Evolutionary conservation across 2,329 filamentous ascomycete species (phyloP).

Genomic region (Claviceps capensis): DNA sequence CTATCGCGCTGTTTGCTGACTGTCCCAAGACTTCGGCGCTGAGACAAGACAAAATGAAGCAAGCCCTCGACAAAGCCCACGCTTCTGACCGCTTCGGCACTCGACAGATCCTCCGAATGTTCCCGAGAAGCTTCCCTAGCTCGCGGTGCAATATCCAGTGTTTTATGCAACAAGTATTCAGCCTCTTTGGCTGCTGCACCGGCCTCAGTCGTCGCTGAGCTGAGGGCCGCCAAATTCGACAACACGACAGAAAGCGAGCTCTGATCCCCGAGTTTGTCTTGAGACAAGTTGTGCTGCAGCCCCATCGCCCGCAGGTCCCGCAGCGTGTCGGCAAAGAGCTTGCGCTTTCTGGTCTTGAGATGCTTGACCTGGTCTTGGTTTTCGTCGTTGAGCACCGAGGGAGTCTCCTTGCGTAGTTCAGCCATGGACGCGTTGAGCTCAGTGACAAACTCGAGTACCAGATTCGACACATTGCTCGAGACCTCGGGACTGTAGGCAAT

Average conservation of each 20-base stretch:
- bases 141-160: slow-evolving; percentile 58
- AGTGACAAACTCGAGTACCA: slow-evolving; percentile 54
- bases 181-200: slow-evolving; percentile 21
- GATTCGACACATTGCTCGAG: slow-evolving; percentile 40
- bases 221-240: slow-evolving; percentile 35
- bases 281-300: slow-evolving; percentile 67
- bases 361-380: slow-evolving; percentile 77
- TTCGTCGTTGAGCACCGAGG: slow-evolving; percentile 66
- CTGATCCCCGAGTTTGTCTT: slow-evolving; percentile 60
- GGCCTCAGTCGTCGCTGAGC: slow-evolving; percentile 15
- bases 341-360: slow-evolving; percentile 79
- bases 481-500: slow-evolving; percentile 40
- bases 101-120: slow-evolving; percentile 74
- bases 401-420: slow-evolving; percentile 73
- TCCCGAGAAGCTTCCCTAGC: slow-evolving; percentile 54
- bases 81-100: slow-evolving; percentile 65
- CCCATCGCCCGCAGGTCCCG: slow-evolving; percentile 81
- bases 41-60: slow-evolving; percentile 48
- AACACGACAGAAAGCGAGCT: slow-evolving; percentile 57
- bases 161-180: slow-evolving; percentile 66
- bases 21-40: slow-evolving; percentile 38
- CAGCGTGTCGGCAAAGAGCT: slow-evolving; percentile 78
- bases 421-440: slow-evolving; percentile 54
- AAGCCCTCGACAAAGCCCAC: slow-evolving; percentile 80
- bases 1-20: slow-evolving; percentile 22